phyloP scores from a whole-genome alignment of 164 flowering plant genomes.

The Malania oleifera region DNA sequence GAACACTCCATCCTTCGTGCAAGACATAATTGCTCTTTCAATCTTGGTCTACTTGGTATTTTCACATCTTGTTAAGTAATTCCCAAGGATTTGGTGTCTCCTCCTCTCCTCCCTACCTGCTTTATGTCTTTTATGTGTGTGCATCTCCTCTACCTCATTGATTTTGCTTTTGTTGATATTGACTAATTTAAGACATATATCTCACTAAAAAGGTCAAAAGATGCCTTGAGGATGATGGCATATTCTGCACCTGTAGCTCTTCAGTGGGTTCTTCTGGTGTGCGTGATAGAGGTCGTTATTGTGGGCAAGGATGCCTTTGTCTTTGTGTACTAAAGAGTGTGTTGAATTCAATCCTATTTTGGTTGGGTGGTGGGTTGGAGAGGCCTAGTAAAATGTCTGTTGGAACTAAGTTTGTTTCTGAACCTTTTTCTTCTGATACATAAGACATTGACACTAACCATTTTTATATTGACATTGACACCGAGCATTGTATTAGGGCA shows the following conservation, averaged over 20 bases:
- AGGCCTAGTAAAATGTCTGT: background rate
- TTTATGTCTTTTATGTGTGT: background rate
- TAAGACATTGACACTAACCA: background rate
- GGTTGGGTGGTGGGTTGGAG: too few species aligned
- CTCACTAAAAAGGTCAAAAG: conserved; percentile 67
- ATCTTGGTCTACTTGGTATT: too few species aligned
- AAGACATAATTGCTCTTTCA: too few species aligned
- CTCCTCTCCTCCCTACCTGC: background rate
- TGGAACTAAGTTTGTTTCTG: background rate
- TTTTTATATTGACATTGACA: too few species aligned
- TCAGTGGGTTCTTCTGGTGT: conserved; percentile 51
- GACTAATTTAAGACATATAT: conserved; percentile 67
- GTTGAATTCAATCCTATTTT: too few species aligned
- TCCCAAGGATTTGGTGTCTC: background rate
- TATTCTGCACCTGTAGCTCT: conserved; percentile 80
- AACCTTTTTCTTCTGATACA: background rate
- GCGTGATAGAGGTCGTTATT: conserved; percentile 87
- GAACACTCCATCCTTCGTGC: too few species aligned
- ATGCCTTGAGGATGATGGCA: conserved; percentile 93
- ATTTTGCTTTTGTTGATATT: conserved; percentile 26
- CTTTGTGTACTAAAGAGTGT: too few species aligned
- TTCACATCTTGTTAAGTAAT: background rate
- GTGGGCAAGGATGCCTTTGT: conserved; percentile 60
- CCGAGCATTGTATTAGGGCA: too few species aligned
- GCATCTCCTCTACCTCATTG: background rate